Evolutionary conservation across 148 eudicot genomes (phyloP), one percentile per base, ranked within the genome.

Genomic region (Dianthus caryophyllus): DNA sequence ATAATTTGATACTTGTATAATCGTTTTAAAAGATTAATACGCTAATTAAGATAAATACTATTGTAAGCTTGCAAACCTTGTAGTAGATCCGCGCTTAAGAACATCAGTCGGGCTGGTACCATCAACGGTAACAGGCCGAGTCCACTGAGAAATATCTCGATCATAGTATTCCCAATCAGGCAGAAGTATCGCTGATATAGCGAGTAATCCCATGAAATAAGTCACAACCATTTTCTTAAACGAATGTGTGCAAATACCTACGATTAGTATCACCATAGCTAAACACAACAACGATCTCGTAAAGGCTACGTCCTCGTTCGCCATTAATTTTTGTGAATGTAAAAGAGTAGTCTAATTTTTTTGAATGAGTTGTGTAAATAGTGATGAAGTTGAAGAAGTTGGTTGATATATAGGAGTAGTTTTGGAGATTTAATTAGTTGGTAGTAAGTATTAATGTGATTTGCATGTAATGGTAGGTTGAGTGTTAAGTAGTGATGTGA

Each of bases 101-200:
- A 73, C 79, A 52, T 74, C 76, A 21, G 49, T 20, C 6, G 71
- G 73, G 17, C 24, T 52, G 31, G 71, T 74, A 5, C 65, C 39
- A n/a, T 79, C 77, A 2, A 81, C 78, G 5, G 79, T 60, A 33
- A 88, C 21, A 8, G 96, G 90, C 13, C 75, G 71, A 66, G 71
- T 73, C 97, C 97, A 91, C 31, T 75, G 72, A 13, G 85, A 87
- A 18, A 88, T 38, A 20, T 73, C 72, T 9, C 96, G 84, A 68
- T 91, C 89, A 68, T 87, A 91, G 77, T 69, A 91, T 0, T 88
- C 88, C 97, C 96, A 88, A 55, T 91, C 96, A 0, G 97, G 97
- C 76, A 88, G 70, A 12, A 91, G 16, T 2, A 88, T 73, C 12
- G 86, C 97, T 18, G 80, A 72, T 0, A 91, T 78, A 0, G 63